phyloP scores from a whole-genome alignment of 2,329 filamentous ascomycete species.

The Scedosporium minutisporum region DNA sequence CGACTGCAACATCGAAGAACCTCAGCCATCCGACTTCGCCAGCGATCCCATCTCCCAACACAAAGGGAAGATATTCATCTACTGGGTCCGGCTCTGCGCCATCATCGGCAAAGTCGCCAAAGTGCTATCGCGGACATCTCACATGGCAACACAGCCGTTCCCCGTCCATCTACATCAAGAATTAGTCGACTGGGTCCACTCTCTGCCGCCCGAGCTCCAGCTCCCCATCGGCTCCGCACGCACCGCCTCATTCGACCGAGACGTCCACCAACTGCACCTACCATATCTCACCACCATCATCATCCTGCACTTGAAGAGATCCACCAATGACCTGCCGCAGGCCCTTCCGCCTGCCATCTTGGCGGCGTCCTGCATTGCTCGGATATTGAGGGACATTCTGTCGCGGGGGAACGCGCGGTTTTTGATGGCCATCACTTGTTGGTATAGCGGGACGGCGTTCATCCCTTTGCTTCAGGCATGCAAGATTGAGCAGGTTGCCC shows the following conservation, averaged over 20 bases:
- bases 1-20: constrained; percentile 29
- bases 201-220: constrained; percentile 21
- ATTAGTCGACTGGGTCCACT: constrained; percentile 24
- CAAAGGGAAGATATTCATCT: constrained; percentile 28
- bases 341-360: constrained; percentile 25
- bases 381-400: constrained; percentile 27
- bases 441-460: constrained; percentile 31
- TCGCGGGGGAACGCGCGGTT: constrained; percentile 27
- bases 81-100: constrained; percentile 29
- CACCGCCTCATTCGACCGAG: constrained; percentile 25
- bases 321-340: constrained; percentile 24
- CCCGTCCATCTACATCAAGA: constrained; percentile 20
- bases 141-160: constrained; percentile 8
- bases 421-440: constrained; percentile 31
- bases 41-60: constrained; percentile 18
- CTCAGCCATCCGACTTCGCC: constrained; percentile 27
- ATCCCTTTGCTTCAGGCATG: constrained; percentile 28
- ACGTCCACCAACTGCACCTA: constrained; percentile 30
- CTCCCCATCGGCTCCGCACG: constrained; percentile 20
- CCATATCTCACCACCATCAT: constrained; percentile 32
- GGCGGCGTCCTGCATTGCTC: constrained; percentile 26
- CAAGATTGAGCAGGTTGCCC: constrained; percentile 19
- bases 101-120: constrained; percentile 30
- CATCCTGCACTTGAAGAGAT: constrained; percentile 25
- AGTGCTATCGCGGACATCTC: constrained; percentile 19